phyloP scores from a whole-genome alignment of 805 yeast species.

The Lipomyces spencermartinsiae region DNA sequence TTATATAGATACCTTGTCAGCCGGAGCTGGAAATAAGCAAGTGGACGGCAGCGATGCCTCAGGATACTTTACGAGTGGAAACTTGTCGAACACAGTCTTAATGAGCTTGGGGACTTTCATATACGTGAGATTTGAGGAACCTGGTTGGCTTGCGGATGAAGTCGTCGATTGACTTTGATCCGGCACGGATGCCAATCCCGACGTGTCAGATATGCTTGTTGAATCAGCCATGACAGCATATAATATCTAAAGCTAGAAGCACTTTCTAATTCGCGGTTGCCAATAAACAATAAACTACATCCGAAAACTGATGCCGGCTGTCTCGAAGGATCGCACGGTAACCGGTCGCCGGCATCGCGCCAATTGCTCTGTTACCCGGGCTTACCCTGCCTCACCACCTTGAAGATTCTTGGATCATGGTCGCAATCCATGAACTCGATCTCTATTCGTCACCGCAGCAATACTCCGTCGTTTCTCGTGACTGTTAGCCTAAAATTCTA shows the following conservation, averaged over 20 bases:
- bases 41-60: slow-evolving; percentile 13
- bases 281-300: background rate
- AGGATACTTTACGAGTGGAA: slow-evolving; percentile 23
- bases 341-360: too few species aligned
- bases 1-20: background rate
- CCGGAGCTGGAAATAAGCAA: background rate
- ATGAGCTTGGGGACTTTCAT: slow-evolving; percentile 28
- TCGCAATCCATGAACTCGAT: background rate
- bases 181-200: background rate
- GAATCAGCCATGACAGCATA: background rate
- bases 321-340: too few species aligned
- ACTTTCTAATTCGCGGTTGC: background rate
- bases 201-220: background rate
- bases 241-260: background rate
- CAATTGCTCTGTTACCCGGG: background rate
- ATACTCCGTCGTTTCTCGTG: background rate
- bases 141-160: background rate
- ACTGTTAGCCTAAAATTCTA: background rate
- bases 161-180: background rate
- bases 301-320: too few species aligned
- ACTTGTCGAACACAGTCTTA: slow-evolving; percentile 28
- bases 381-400: background rate
- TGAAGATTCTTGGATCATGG: background rate
- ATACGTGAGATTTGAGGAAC: slow-evolving; percentile 4
- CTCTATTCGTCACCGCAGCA: background rate